Conservation (phyloP, 2,329 filamentous ascomycete genomes). For the Epichloe uncinata region DNA sequence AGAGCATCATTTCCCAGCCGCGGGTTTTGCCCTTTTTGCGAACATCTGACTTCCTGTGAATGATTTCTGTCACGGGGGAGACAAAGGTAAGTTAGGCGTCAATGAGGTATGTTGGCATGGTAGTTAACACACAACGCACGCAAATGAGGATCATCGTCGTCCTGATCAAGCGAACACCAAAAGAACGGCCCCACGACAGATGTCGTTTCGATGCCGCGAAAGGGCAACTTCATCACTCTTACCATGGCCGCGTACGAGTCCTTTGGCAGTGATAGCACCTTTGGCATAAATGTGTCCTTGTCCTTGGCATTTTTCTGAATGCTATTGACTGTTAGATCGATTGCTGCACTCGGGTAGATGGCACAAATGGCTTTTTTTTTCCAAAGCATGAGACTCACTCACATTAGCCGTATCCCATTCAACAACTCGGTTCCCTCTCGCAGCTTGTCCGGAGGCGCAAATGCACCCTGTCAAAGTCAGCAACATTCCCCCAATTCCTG, state of each 20-base stretch:
- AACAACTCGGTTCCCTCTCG: slow-evolving; percentile 30
- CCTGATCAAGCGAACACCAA: slow-evolving; percentile 43
- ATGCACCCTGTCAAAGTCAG: slow-evolving; percentile 33
- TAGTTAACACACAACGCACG: slow-evolving; percentile 29
- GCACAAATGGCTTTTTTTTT: background rate
- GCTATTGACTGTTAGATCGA: slow-evolving; percentile 19
- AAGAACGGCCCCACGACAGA: slow-evolving; percentile 51
- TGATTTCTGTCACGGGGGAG: slow-evolving; percentile 31
- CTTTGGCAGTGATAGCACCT: slow-evolving; percentile 39
- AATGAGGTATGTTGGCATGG: no score
- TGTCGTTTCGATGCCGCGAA: slow-evolving; percentile 43
- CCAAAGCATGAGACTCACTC: slow-evolving; percentile 15
- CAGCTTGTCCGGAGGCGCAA: slow-evolving; percentile 30
- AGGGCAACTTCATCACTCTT: slow-evolving; percentile 37
- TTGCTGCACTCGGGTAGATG: background rate
- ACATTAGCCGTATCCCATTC: slow-evolving; percentile 43
- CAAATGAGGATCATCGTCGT: slow-evolving; percentile 42
- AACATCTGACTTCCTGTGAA: slow-evolving; percentile 53
- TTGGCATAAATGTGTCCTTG: slow-evolving; percentile 43
- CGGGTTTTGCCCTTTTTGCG: slow-evolving; percentile 52
- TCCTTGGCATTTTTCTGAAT: slow-evolving; percentile 43
- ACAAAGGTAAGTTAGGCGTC: no score
- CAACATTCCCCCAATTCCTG: background rate
- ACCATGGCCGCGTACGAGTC: slow-evolving; percentile 43
- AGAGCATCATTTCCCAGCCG: slow-evolving; percentile 52